Percentiles rank a stretch among this genome's conserved stretches.
phyloP scores from a whole-genome alignment of 768 basidiomycete species.

The Naganishia kalamii region DNA sequence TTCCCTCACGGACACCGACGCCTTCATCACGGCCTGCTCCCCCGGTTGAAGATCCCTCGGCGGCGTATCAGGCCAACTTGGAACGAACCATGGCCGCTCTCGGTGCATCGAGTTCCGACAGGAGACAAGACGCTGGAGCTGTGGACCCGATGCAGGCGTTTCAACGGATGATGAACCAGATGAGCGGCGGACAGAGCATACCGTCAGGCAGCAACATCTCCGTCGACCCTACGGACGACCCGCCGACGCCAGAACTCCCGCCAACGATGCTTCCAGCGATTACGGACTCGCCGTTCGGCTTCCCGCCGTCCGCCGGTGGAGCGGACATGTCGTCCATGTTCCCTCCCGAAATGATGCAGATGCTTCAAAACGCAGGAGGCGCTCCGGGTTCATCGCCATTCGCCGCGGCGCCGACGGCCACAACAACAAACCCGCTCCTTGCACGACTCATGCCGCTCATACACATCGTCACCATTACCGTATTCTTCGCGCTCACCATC shows the following conservation, averaged over 20 bases:
- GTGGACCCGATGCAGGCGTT: constrained; percentile 3
- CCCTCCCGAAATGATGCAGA: neutral
- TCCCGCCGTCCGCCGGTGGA: too few relatives aligned
- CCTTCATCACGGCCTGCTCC: neutral
- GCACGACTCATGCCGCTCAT: constrained; percentile 38
- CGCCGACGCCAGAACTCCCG: constrained; percentile 1
- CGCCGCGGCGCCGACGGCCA: neutral
- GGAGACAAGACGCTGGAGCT: neutral
- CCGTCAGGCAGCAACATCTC: neutral
- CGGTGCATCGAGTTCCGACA: neutral
- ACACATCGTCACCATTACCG: constrained; percentile 36
- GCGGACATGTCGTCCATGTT: neutral
- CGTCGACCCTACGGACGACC: constrained; percentile 4
- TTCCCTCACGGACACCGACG: neutral
- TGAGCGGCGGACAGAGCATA: neutral
- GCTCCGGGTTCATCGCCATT: too few relatives aligned
- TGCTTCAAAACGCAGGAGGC: constrained; percentile 7
- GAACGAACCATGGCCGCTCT: constrained; percentile 27
- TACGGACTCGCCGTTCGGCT: neutral
- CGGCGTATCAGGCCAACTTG: constrained; percentile 19
- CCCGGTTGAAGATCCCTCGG: neutral
- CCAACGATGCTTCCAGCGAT: neutral
- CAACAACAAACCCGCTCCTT: constrained; percentile 24
- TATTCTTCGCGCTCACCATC: constrained; percentile 33
- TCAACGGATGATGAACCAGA: neutral